Base-by-base conservation (phyloP, 2,329 filamentous ascomycete genomes). In the Sclerotiophoma versabilis region DNA sequence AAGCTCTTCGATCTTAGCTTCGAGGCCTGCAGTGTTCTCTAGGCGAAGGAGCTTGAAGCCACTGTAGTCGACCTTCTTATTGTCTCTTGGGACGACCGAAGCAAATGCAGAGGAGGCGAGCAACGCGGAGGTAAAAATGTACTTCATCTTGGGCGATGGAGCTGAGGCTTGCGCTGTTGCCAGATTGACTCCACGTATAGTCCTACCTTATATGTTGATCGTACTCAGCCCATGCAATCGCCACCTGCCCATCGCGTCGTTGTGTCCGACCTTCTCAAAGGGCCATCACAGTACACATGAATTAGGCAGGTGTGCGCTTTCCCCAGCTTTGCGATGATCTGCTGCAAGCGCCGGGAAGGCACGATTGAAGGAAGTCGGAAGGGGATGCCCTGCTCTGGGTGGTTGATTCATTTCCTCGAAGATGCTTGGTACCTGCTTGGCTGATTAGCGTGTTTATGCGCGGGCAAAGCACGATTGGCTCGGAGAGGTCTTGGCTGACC, bases 41-140 rank as follows among this genome's bases (percentile, higher is more conserved):
- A 75, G 48, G 32, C 72, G 71, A 14, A 75, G 49, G 12, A 72
- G 65, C 59, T 73, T 74, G 65, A 71, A 74, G 54, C 72, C 72
- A 57, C 59, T 66, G 57, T 75, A 75, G 52, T 74, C 70, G 45
- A 74, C 58, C 57, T 72, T 72, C 54, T 70, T 57, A 15, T 57
- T 62, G 36, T 59, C 62, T 33, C 61, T 58, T 29, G 69, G 66
- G 14, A 72, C 66, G 8, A 62, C 66, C 19, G 57, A 59, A 15
- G 58, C 63, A n/a, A 70, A 48, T n/a, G 59, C 61, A 1, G 62
- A 54, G 14, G 66, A 64, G 17, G 62, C 49, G 34, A 72, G 59
- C 46, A 72, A 59, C 14, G 63, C 63, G 3, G 64, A 64, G 43
- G 66, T 58, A 55, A 71, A 46, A 42, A 70, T 59, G 25, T 58